Conservation (phyloP, 257 asterid species). For the Paulownia fortunei region DNA sequence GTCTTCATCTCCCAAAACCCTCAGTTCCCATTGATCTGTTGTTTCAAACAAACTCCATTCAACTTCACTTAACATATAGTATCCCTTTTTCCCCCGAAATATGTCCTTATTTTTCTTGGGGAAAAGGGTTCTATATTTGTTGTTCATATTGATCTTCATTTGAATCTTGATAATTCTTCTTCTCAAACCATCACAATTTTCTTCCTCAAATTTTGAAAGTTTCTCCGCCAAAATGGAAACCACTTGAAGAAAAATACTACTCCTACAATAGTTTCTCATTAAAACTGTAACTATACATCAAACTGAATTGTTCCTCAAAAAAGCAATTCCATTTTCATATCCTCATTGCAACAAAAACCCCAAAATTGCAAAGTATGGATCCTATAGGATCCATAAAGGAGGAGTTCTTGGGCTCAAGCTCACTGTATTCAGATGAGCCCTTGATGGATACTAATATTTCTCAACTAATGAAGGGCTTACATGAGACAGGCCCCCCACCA, state of each 20-base stretch:
- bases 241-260: background rate
- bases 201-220: background rate
- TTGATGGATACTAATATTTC: slow-evolving; percentile 28
- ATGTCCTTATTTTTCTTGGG: background rate
- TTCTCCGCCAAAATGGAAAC: background rate
- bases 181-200: background rate
- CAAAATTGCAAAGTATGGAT: slow-evolving; percentile 21
- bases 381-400: slow-evolving; percentile 33
- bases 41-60: background rate
- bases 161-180: background rate
- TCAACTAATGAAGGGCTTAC: slow-evolving; percentile 62
- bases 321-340: background rate
- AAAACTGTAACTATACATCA: background rate
- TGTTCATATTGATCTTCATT: slow-evolving; percentile 20
- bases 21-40: background rate
- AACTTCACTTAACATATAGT: background rate
- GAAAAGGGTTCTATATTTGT: background rate
- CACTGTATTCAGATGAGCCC: slow-evolving; percentile 24
- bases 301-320: background rate
- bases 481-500: slow-evolving; percentile 66
- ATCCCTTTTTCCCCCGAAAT: background rate
- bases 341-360: background rate
- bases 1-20: background rate
- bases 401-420: slow-evolving; percentile 38
- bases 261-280: background rate